Conservation (phyloP, 495 filamentous ascomycete genomes). For the Aspergillus bertholletiae region DNA sequence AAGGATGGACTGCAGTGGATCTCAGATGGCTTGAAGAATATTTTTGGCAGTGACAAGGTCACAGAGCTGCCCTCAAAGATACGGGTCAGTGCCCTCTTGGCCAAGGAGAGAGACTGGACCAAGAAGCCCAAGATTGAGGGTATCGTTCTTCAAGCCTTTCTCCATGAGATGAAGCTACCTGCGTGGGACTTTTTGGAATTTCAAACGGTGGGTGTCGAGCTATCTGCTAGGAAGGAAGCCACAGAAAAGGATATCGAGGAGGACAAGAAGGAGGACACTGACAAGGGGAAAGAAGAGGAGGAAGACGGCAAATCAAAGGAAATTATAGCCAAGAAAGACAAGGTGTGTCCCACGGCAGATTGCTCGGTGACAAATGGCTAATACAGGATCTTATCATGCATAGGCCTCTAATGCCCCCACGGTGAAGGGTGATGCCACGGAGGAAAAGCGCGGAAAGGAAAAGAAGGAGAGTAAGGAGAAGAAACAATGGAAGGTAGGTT, state of each 20-base stretch:
- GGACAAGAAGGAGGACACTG: no score
- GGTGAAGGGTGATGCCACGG: no score
- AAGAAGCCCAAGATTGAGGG: constrained; percentile 2
- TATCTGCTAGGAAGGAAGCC: background rate
- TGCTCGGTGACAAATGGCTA: no score
- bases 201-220: background rate
- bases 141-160: background rate
- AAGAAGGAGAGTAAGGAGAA: background rate
- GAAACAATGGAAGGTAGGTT: background rate
- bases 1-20: constrained; percentile 1
- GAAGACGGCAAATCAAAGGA: background rate
- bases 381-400: no score
- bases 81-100: background rate
- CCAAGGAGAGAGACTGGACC: constrained; percentile 5
- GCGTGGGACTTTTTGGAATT: background rate
- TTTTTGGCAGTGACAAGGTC: constrained; percentile 3
- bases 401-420: no score
- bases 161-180: background rate
- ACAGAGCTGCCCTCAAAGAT: background rate
- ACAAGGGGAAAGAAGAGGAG: background rate
- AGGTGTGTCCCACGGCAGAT: no score
- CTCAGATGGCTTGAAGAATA: background rate
- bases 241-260: no score
- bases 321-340: background rate
- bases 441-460: background rate